These are phyloP conservation scores for Pisolithus tinctorius DNA, from an alignment of 768 basidiomycete species.

Conservation along the genomic window DNA sequence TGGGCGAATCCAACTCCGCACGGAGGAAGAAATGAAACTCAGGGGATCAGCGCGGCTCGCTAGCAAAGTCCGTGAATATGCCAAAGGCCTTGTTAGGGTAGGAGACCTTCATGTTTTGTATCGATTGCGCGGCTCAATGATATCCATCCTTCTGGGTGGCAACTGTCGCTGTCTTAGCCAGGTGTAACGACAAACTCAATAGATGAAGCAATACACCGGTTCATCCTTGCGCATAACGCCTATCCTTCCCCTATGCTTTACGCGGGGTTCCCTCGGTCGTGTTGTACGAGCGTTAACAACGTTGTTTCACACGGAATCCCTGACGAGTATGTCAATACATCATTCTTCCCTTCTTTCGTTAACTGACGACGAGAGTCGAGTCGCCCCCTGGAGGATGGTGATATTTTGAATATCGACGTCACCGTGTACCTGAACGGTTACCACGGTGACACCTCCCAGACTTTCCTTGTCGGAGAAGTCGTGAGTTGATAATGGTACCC, in stretches of 20 bases:
- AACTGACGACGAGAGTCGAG: conserved; percentile 33
- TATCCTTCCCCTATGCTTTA: conserved; percentile 87
- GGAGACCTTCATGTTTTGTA: background rate
- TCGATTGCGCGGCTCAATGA: background rate
- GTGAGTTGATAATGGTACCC: conserved; percentile 32
- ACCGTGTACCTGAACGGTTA: conserved; percentile 79
- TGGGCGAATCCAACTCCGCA: conserved; percentile 43
- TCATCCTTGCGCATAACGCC: conserved; percentile 58
- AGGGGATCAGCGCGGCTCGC: conserved; percentile 53
- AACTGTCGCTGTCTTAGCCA: conserved; percentile 32
- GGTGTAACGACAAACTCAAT: conserved; percentile 71
- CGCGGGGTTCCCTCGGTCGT: conserved; percentile 43
- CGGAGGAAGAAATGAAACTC: conserved; percentile 44
- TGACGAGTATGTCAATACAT: conserved; percentile 55
- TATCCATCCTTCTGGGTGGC: no score
- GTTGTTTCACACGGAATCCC: conserved; percentile 86
- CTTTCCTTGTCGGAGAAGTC: conserved; percentile 75
- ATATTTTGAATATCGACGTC: conserved; percentile 85
- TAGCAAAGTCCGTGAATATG: conserved; percentile 47
- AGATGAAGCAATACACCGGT: conserved; percentile 66
- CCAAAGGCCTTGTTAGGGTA: conserved; percentile 49
- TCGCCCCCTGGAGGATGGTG: conserved; percentile 72
- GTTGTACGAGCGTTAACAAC: conserved; percentile 76
- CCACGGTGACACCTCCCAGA: conserved; percentile 86
- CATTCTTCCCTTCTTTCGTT: background rate